phyloP scores from a whole-genome alignment of 2,329 filamentous ascomycete genomes.

The Claviceps maximensis region DNA sequence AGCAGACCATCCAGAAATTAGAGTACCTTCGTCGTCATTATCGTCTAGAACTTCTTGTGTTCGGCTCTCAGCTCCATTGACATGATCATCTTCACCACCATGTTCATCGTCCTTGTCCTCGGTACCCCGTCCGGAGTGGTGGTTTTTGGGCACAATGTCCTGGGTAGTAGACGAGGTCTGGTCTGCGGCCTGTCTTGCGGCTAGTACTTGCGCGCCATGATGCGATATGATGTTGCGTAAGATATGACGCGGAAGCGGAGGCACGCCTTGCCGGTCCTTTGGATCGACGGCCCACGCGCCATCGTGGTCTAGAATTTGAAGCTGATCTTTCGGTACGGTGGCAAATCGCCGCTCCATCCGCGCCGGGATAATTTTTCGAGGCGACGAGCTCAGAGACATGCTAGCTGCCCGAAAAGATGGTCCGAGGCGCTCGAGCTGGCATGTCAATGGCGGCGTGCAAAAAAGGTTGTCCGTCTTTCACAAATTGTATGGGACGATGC shows the following conservation, averaged over 20 bases:
- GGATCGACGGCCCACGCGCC: constrained; percentile 24
- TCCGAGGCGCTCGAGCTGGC: not conserved
- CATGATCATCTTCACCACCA: not conserved
- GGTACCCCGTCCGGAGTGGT: not conserved
- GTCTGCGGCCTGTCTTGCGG: not conserved
- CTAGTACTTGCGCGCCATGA: constrained; percentile 6
- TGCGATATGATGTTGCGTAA: constrained; percentile 18
- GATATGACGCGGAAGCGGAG: constrained; percentile 24
- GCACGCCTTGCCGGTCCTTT: constrained; percentile 12
- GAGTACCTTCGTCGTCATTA: not conserved
- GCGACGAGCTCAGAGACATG: constrained; percentile 16
- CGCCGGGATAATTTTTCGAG: constrained; percentile 12
- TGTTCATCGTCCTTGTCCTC: not conserved
- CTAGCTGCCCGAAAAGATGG: not conserved
- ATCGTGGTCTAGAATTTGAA: constrained; percentile 19
- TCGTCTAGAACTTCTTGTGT: not conserved
- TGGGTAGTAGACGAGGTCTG: not conserved
- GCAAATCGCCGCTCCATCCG: constrained; percentile 16
- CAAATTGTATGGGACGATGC: not conserved
- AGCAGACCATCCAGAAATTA: constrained; percentile 9
- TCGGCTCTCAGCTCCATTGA: not conserved
- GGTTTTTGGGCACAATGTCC: not conserved
- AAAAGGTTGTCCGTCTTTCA: not conserved
- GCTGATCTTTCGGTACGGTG: constrained; percentile 26
- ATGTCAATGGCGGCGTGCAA: not conserved